A percentile compares a stretch with the other conserved stretches of the same genome.
These are phyloP conservation scores for Sporothrix schenckii DNA, from an alignment of 2,329 filamentous ascomycete species.

Conservation along the genomic window DNA sequence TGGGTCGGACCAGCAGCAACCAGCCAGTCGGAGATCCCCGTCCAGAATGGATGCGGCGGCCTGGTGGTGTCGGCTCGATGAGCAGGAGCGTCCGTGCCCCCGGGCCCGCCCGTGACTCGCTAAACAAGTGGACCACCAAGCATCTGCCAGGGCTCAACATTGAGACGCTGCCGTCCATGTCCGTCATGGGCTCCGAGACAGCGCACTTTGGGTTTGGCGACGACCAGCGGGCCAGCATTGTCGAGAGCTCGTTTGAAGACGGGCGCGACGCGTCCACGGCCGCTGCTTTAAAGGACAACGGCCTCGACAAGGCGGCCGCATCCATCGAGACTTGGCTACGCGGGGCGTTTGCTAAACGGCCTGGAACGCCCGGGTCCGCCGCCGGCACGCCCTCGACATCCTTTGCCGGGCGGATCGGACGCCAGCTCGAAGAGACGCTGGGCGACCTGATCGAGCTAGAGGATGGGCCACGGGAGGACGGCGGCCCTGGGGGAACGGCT, in stretches of 20 bases:
- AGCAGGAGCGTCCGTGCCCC: slow-evolving; percentile 69
- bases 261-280: slow-evolving; percentile 48
- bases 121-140: slow-evolving; percentile 82
- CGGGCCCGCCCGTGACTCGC: slow-evolving; percentile 79
- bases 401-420: slow-evolving; percentile 32
- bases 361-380: slow-evolving; percentile 36
- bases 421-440: slow-evolving; percentile 46
- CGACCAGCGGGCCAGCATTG: slow-evolving; percentile 48
- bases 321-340: slow-evolving; percentile 89
- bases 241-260: slow-evolving; percentile 54
- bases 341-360: slow-evolving; percentile 65
- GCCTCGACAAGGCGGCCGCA: slow-evolving; percentile 80
- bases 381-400: slow-evolving; percentile 31
- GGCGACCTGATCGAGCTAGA: slow-evolving; percentile 73
- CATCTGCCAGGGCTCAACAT: slow-evolving; percentile 79
- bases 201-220: slow-evolving; percentile 59
- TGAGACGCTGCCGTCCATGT: slow-evolving; percentile 68
- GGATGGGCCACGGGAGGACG: slow-evolving; percentile 63
- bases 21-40: slow-evolving; percentile 41
- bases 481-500: slow-evolving; percentile 33
- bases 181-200: slow-evolving; percentile 63
- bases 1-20: neutral
- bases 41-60: slow-evolving; percentile 72
- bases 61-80: slow-evolving; percentile 87
- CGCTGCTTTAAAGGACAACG: slow-evolving; percentile 50